Evolutionary conservation across 176 grass and related monocot genomes (phyloP), one percentile per base, ranked within the genome.

Genomic region (Triticum aestivum): DNA sequence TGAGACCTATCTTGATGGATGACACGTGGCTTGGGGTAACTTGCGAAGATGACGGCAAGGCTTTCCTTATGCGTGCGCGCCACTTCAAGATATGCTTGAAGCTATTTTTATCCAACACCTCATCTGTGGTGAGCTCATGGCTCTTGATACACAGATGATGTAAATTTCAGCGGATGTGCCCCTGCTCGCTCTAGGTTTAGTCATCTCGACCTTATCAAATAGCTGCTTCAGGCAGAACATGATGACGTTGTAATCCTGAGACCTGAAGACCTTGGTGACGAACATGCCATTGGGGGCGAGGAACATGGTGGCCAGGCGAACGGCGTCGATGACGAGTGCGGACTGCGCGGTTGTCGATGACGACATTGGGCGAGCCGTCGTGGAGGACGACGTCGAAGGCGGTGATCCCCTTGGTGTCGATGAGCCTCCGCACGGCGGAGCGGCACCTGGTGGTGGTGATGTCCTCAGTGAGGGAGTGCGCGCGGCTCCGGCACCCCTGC

Each of bases 81-180:
- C 97, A 91, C 94, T 86, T 94, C 77, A 98, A 90, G 61, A 98
- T 84, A 85, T 98, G 97, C 62, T 94, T 99, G 89, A 90, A 99
- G 75, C 94, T 92, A 61, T 94, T 96, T 86, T 93, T 99, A 74
- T 99, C 97, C 58, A 99, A 81, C 27, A 96, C 83, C 82, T 80
- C 30, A 30, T 30, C 92, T 47, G 97, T 96, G 62, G 94, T 99
- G 38, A 96, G 84, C 32, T 99, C 94, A 85, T 99, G 97, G 78
- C 91, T 79, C 84, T 92, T 96, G 30, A 99, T 96, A 0, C 84
- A 44, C 24, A 92, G 78, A 82, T 88, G 62, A 98, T 86, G 78
- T 95, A 98, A 82, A 98, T 98, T 90, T 98, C 93, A 26, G 23
- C 6, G 6, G 37, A 38, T 8, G 37, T 38, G 37, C 37, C 37